Conservation (phyloP, 73 alveolate genomes). For the Paraurostyla sp. region DNA sequence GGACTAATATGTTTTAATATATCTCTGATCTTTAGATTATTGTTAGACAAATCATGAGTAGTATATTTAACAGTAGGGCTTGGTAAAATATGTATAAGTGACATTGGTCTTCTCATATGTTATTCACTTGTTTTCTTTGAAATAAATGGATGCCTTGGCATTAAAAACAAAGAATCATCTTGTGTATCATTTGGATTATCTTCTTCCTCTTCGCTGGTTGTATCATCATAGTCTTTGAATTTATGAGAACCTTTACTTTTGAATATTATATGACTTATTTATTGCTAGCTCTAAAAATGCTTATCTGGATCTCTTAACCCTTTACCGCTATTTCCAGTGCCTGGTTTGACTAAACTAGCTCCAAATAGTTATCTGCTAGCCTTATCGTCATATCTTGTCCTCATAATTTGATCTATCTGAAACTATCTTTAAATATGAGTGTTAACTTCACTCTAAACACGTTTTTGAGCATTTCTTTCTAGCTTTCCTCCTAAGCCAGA, state of each 20-base stretch:
- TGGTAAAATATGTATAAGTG: neutral
- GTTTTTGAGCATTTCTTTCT: neutral
- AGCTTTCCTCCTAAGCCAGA: neutral
- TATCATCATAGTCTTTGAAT: neutral
- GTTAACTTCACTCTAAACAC: neutral
- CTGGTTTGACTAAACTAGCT: neutral
- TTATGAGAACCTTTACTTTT: neutral
- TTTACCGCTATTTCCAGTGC: neutral
- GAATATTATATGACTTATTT: constrained; percentile 17
- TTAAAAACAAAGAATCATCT: neutral
- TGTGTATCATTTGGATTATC: neutral
- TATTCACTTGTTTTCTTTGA: too few species aligned
- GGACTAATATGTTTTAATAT: neutral
- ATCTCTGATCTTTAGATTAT: neutral
- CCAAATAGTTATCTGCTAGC: neutral
- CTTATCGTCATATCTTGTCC: neutral
- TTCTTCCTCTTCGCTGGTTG: constrained; percentile 17
- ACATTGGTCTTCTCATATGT: neutral
- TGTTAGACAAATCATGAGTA: constrained; percentile 5
- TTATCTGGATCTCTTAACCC: too few species aligned
- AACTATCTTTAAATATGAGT: constrained; percentile 20
- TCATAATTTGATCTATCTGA: neutral
- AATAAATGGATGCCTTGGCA: neutral
- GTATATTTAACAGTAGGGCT: neutral
- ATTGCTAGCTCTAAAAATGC: neutral